Base-by-base conservation (phyloP, 495 filamentous ascomycete species). In the Cercophora sp. region DNA sequence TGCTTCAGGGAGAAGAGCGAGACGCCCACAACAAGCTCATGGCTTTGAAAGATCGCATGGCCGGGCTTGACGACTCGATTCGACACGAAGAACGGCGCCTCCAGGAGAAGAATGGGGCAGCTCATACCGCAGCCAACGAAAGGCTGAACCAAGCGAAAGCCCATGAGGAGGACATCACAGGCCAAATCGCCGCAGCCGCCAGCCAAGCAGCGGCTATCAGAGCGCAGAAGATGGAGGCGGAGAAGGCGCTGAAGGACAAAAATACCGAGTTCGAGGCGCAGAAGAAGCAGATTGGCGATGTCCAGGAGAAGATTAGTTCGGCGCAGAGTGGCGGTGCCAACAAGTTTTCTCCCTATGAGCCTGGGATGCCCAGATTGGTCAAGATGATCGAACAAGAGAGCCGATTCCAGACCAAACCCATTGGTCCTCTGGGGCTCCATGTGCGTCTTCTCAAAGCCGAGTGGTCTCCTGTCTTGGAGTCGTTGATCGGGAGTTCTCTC, bases 391-490 rank as follows among this genome's bases (percentile, higher is more conserved):
- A 81, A 5, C 68, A 76, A 35, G 89, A 96, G 46, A 57, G 48
- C 1, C 67, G 82, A 0, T 96, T 93, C 56, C 65, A 70, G 19
- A 70, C 77, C 31, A 86, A 78, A 36, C 93, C 94, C 40, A 74
- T 96, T 27, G 93, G 93, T 0, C 93, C 93, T 0, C 77, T 96
- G 10, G 94, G 89, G 19, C 69, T 80, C 8, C 79, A 89, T 59
- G 75, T 97, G 19, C 82, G 79, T 46, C 67, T 97, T 31, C 73
- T 83, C 20, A 83, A 93, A 53, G 86, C 87, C 5, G 73, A 87
- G 60, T 99, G 93, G 93, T 85, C 85, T 5, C 81, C 77, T n/a
- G 81, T 91, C 45, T 64, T 97, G 8, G 93, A 99, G 62, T 82
- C 76, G 51, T 77, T 78, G 3, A 69, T 96, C 35, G 88, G 88